Percentiles rank a stretch among this genome's conserved stretches.
Evolutionary conservation across 176 grass and related monocot genomes (phyloP).

Genomic region (Eragrostis curvula): DNA sequence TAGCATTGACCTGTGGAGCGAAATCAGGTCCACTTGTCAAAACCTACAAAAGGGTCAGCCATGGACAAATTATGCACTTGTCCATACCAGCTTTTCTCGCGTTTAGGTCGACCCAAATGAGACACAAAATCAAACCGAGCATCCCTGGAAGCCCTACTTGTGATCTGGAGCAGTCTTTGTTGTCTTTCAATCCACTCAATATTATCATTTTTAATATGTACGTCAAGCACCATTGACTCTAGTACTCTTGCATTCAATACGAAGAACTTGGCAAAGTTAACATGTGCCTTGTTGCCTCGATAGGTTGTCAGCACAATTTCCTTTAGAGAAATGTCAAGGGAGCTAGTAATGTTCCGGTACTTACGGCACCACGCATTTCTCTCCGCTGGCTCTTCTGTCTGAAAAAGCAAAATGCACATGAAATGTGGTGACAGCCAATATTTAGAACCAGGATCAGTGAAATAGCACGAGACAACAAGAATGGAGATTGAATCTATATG

Average conservation of each 20-base stretch:
- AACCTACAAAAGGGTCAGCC: background rate
- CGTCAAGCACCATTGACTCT: background rate
- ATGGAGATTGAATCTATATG: background rate
- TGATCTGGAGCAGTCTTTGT: background rate
- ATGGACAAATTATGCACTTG: slow-evolving; percentile 4
- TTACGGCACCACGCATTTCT: too few relatives aligned
- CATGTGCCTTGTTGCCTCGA: background rate
- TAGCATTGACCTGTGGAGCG: too few relatives aligned
- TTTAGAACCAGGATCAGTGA: too few relatives aligned
- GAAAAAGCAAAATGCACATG: too few relatives aligned
- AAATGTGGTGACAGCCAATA: too few relatives aligned
- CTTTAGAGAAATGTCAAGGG: too few relatives aligned
- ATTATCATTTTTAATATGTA: too few relatives aligned
- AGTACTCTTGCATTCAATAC: background rate
- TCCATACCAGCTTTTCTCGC: fast-evolving
- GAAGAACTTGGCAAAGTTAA: slow-evolving; percentile 2
- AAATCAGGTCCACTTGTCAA: background rate
- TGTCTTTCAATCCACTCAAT: background rate
- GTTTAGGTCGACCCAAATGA: too few relatives aligned
- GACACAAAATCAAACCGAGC: background rate
- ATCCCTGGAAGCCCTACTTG: background rate
- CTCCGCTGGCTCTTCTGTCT: too few relatives aligned
- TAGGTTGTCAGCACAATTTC: too few relatives aligned
- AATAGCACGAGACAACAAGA: too few relatives aligned
- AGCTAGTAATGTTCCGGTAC: too few relatives aligned